These are phyloP conservation scores for Aspergillus uvarum DNA, from an alignment of 2,329 filamentous ascomycete species.

Conservation along the genomic window DNA sequence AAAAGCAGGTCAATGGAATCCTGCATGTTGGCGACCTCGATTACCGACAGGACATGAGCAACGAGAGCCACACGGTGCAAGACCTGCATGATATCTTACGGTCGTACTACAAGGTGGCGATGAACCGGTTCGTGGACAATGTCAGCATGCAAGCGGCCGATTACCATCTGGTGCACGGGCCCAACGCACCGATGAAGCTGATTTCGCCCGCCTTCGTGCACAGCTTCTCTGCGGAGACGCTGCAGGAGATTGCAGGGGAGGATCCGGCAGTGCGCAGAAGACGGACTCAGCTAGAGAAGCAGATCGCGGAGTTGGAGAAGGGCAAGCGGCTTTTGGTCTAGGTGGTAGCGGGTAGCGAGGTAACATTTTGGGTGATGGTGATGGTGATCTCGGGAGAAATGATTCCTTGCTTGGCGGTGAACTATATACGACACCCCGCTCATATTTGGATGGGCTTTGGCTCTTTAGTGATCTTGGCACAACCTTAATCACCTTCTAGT, in stretches of 20 bases:
- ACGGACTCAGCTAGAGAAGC: constrained; percentile 46
- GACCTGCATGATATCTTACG: constrained; percentile 61
- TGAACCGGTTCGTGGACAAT: constrained; percentile 62
- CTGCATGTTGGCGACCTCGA: neutral
- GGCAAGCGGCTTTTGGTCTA: neutral
- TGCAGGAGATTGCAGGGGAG: constrained; percentile 61
- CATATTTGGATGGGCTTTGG: too few species aligned
- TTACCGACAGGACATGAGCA: constrained; percentile 15
- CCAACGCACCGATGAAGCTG: constrained; percentile 52
- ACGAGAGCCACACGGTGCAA: constrained; percentile 27
- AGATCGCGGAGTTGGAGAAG: constrained; percentile 48
- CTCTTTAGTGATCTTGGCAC: too few species aligned
- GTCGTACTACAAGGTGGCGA: constrained; percentile 62
- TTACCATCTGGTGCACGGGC: constrained; percentile 53
- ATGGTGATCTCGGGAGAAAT: too few species aligned
- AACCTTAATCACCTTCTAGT: too few species aligned
- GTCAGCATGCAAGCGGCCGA: constrained; percentile 60
- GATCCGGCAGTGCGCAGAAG: constrained; percentile 43
- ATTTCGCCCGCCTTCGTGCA: constrained; percentile 55
- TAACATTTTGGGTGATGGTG: too few species aligned
- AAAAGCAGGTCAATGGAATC: neutral
- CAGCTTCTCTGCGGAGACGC: constrained; percentile 47
- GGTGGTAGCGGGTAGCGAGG: neutral
- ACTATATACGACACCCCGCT: too few species aligned
- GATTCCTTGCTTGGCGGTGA: too few species aligned